These are phyloP conservation scores for Trichoderma sp. DNA, from an alignment of 2,329 filamentous ascomycete genomes.

Conservation along the genomic window DNA sequence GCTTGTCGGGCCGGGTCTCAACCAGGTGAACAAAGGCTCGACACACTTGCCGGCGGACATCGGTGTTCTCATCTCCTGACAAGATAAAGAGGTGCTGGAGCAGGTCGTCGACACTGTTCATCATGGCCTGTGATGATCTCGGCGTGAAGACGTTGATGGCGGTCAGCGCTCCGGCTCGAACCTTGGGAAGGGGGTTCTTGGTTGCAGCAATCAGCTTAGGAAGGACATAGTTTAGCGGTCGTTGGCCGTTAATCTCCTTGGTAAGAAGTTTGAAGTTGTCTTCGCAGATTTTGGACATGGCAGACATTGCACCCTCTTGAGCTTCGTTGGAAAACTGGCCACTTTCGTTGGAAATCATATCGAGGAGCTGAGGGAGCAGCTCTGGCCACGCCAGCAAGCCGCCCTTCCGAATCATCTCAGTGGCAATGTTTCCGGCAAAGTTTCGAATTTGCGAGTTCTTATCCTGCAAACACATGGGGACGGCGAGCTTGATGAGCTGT, in stretches of 20 bases:
- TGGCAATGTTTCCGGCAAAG: slow-evolving; percentile 91
- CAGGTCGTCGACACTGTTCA: slow-evolving; percentile 78
- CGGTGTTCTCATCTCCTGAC: slow-evolving; percentile 73
- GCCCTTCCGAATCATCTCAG: slow-evolving; percentile 82
- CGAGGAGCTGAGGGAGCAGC: slow-evolving; percentile 79
- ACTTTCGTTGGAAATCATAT: slow-evolving; percentile 72
- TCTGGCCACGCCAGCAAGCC: slow-evolving; percentile 91
- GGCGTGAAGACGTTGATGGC: slow-evolving; percentile 92
- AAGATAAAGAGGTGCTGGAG: slow-evolving; percentile 82
- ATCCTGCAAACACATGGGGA: slow-evolving; percentile 81
- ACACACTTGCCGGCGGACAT: slow-evolving; percentile 91
- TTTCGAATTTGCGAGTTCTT: slow-evolving; percentile 79
- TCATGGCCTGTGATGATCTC: slow-evolving; percentile 78
- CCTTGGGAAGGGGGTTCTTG: slow-evolving; percentile 72
- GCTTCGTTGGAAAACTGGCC: slow-evolving; percentile 70
- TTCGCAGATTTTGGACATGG: slow-evolving; percentile 93
- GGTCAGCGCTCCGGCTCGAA: slow-evolving; percentile 77
- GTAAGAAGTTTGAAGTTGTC: slow-evolving; percentile 88
- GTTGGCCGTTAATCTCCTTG: slow-evolving; percentile 83
- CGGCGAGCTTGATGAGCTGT: slow-evolving; percentile 75
- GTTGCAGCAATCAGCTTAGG: slow-evolving; percentile 91
- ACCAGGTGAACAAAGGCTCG: slow-evolving; percentile 90
- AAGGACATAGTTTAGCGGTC: slow-evolving; percentile 84
- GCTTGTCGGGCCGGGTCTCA: slow-evolving; percentile 86
- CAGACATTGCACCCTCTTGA: slow-evolving; percentile 92